Evolutionary conservation across 345 rosid genomes (phyloP).

Genomic region (Aethionema arabicum): DNA sequence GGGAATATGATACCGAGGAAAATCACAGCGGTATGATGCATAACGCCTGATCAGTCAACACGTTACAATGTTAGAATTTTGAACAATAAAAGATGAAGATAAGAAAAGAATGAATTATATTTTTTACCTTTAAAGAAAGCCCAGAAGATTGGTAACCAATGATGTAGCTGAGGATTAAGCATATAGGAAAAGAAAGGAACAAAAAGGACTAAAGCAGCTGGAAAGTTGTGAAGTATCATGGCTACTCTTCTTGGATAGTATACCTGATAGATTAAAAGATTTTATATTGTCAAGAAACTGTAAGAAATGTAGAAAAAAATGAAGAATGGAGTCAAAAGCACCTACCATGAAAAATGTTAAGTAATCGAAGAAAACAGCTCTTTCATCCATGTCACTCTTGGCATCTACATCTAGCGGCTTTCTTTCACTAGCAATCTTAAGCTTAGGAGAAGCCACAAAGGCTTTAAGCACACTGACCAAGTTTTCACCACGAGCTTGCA

Average conservation of each 20-base stretch:
- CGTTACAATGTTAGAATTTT: constrained; percentile 20
- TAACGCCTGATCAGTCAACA: constrained; percentile 54
- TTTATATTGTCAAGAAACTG: constrained; percentile 19
- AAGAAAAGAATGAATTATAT: constrained; percentile 4
- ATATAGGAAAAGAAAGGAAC: constrained; percentile 63
- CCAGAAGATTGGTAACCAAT: constrained; percentile 51
- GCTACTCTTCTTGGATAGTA: constrained; percentile 77
- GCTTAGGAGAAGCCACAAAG: constrained; percentile 74
- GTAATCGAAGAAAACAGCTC: constrained; percentile 94
- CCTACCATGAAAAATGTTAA: constrained; percentile 73
- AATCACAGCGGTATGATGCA: constrained; percentile 64
- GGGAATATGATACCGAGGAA: constrained; percentile 72
- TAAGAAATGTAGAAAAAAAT: constrained; percentile 2
- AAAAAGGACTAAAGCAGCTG: constrained; percentile 55
- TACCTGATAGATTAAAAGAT: constrained; percentile 52
- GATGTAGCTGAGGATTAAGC: constrained; percentile 43
- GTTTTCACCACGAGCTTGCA: constrained; percentile 99
- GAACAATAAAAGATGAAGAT: background rate
- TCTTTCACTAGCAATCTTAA: constrained; percentile 60
- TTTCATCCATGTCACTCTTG: constrained; percentile 48
- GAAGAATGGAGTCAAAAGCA: constrained; percentile 13
- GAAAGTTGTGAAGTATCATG: constrained; percentile 66
- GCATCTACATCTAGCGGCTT: constrained; percentile 41
- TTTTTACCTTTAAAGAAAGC: constrained; percentile 72
- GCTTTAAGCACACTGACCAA: constrained; percentile 69